A percentile compares a stretch with the other conserved stretches of the same genome.
phyloP scores from a whole-genome alignment of 495 filamentous ascomycete genomes.

The Xylaria cubensis region DNA sequence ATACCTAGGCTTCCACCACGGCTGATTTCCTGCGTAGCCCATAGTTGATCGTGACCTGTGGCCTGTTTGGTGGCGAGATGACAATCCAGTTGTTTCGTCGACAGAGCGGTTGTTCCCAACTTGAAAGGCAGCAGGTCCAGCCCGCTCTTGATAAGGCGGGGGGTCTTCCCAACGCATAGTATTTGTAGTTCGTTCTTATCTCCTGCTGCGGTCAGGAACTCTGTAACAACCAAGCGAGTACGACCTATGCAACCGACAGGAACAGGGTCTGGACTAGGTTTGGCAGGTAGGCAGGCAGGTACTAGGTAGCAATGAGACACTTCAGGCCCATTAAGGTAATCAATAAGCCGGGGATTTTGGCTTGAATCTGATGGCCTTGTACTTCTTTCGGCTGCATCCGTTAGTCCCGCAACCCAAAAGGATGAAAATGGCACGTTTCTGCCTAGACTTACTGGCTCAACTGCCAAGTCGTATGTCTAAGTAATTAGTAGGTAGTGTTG shows the following conservation, averaged over 20 bases:
- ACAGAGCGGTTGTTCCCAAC: constrained; percentile 30
- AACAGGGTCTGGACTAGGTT: background rate
- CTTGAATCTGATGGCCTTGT: background rate
- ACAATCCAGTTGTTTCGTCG: constrained; percentile 7
- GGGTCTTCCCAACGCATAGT: constrained; percentile 39
- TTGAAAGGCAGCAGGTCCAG: constrained; percentile 36
- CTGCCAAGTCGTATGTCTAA: background rate
- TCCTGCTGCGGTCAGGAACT: background rate
- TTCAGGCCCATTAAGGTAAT: constrained; percentile 4
- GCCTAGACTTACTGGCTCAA: background rate
- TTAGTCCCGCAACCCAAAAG: background rate
- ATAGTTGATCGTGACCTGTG: constrained; percentile 12
- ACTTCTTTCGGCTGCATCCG: constrained; percentile 1
- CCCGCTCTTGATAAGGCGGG: constrained; percentile 15
- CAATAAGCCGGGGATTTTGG: background rate
- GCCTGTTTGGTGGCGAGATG: background rate
- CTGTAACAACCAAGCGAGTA: constrained; percentile 1
- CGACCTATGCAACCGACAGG: constrained; percentile 4
- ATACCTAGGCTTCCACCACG: constrained; percentile 58
- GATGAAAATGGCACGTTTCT: constrained; percentile 18
- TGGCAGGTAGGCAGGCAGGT: background rate
- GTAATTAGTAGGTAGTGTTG: background rate
- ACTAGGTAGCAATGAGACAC: constrained; percentile 2
- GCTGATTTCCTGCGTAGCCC: constrained; percentile 19
- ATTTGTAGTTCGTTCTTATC: constrained; percentile 19